These are phyloP conservation scores for Scedosporium aurantiacum DNA, from an alignment of 2,329 filamentous ascomycete genomes.

Conservation along the genomic window DNA sequence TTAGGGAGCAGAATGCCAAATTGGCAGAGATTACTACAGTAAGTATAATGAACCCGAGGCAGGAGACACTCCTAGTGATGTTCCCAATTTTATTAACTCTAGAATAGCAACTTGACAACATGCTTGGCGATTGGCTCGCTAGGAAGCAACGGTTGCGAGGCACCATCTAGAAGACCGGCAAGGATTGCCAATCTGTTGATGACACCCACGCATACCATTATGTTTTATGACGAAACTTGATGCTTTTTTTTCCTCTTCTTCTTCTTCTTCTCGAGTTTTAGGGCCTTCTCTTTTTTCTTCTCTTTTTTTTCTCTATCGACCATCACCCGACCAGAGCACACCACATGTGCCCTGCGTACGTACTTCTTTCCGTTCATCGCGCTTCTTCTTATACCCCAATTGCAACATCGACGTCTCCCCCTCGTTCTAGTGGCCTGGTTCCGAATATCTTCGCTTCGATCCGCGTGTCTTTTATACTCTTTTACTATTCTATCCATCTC, in stretches of 20 bases:
- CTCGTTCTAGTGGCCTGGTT: neutral
- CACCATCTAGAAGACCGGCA: slow-evolving; percentile 23
- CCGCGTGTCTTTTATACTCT: slow-evolving; percentile 3
- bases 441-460: neutral
- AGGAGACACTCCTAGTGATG: neutral
- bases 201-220: neutral
- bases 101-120: slow-evolving; percentile 64
- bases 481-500: neutral
- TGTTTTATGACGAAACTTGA: neutral
- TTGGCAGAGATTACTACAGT: slow-evolving; percentile 76
- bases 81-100: neutral
- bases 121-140: slow-evolving; percentile 74
- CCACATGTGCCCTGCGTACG: neutral
- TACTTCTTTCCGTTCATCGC: neutral
- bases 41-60: slow-evolving; percentile 21
- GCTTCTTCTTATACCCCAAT: neutral
- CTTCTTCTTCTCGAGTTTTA: neutral
- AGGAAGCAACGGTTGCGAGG: slow-evolving; percentile 53
- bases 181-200: neutral
- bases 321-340: neutral
- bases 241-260: neutral
- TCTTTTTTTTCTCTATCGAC: neutral
- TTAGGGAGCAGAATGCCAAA: slow-evolving; percentile 76
- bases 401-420: neutral
- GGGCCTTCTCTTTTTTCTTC: neutral